A percentile compares a stretch with the other conserved stretches of the same genome.
Conservation (phyloP, 495 filamentous ascomycete genomes). For the Talaromyces ruber region DNA sequence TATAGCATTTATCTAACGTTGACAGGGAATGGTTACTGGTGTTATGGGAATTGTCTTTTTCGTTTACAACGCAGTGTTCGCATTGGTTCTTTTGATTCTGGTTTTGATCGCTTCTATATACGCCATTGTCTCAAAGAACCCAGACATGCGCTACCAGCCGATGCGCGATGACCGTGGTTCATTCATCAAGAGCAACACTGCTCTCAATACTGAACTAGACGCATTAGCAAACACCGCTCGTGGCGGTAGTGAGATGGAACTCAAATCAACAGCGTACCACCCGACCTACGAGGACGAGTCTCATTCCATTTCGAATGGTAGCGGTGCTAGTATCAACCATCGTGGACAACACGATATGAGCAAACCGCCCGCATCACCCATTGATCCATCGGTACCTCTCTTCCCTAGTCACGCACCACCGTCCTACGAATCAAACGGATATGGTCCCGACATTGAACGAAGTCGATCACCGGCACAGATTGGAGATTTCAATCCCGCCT, state of each 20-base stretch:
- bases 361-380: constrained; percentile 40
- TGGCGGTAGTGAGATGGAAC: constrained; percentile 44
- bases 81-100: constrained; percentile 76
- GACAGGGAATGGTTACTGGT: constrained; percentile 64
- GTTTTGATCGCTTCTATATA: constrained; percentile 78
- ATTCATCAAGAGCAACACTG: constrained; percentile 96
- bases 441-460: constrained; percentile 16
- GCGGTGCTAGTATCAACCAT: constrained; percentile 23
- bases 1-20: constrained; percentile 9
- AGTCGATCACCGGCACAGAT: constrained; percentile 23
- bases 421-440: constrained; percentile 22
- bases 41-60: constrained; percentile 94
- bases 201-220: constrained; percentile 83
- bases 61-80: constrained; percentile 81
- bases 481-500: constrained; percentile 20
- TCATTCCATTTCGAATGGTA: constrained; percentile 50
- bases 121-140: constrained; percentile 87
- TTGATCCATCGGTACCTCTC: constrained; percentile 55
- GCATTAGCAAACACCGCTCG: constrained; percentile 88
- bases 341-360: constrained; percentile 18
- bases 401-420: constrained; percentile 43
- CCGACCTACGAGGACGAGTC: constrained; percentile 72
- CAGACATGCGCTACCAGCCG: constrained; percentile 89
- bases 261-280: constrained; percentile 59
- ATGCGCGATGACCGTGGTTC: constrained; percentile 96